phyloP scores from a whole-genome alignment of 2,329 filamentous ascomycete species.

The Rutstroemia sp. region DNA sequence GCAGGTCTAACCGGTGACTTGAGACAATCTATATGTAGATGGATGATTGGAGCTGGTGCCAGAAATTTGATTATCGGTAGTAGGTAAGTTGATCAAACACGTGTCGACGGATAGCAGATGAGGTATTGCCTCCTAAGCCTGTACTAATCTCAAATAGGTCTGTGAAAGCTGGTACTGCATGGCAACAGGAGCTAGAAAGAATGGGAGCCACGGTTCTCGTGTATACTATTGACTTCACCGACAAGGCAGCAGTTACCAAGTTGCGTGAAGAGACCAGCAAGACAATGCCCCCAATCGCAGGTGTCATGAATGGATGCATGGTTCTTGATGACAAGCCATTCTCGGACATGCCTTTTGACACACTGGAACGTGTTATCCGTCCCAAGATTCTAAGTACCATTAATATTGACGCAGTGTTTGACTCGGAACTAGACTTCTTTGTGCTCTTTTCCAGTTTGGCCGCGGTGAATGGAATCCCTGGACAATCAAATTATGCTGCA shows the following conservation, averaged over 20 bases:
- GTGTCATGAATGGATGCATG: constrained; percentile 39
- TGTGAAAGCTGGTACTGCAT: constrained; percentile 26
- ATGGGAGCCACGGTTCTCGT: constrained; percentile 8
- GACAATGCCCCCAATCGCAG: constrained; percentile 29
- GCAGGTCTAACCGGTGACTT: constrained; percentile 26
- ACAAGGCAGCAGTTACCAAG: neutral
- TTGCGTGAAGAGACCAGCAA: constrained; percentile 1
- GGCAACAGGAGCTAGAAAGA: constrained; percentile 19
- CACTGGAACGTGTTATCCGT: constrained; percentile 20
- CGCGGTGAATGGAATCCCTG: constrained; percentile 29
- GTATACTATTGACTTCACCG: constrained; percentile 15
- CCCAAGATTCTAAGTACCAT: constrained; percentile 32
- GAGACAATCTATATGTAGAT: constrained; percentile 34
- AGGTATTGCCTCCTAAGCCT: neutral
- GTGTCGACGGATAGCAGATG: no score
- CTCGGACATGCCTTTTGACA: constrained; percentile 24
- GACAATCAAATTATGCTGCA: constrained; percentile 32
- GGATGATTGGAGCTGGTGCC: constrained; percentile 36
- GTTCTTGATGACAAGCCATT: constrained; percentile 32
- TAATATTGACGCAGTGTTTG: constrained; percentile 30
- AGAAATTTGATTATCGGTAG: constrained; percentile 10
- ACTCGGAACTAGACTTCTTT: constrained; percentile 35
- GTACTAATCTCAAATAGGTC: constrained; percentile 21
- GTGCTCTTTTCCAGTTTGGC: constrained; percentile 33
- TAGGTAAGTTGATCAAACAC: neutral